Evolutionary conservation across 2,329 filamentous ascomycete genomes (phyloP).

Genomic region (Fusarium secorum): DNA sequence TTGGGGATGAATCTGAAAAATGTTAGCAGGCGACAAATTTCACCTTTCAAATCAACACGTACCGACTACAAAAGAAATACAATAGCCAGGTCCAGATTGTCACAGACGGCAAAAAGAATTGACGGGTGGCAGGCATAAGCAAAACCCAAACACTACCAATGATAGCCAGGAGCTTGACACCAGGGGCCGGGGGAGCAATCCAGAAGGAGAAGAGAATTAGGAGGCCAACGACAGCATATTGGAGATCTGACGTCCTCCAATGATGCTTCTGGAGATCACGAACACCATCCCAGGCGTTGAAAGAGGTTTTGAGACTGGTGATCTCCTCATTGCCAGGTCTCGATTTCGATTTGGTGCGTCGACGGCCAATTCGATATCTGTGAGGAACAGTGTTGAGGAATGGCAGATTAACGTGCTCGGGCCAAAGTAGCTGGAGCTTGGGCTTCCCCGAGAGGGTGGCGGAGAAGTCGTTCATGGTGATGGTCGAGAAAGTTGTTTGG

Average conservation of each 20-base stretch:
- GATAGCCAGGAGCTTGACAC: conserved; percentile 78
- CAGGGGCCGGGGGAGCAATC: conserved; percentile 81
- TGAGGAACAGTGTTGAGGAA: conserved; percentile 54
- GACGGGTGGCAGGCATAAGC: conserved; percentile 82
- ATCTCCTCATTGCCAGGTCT: conserved; percentile 65
- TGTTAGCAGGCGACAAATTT: neutral
- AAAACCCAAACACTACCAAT: conserved; percentile 73
- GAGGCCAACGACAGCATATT: conserved; percentile 79
- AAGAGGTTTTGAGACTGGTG: conserved; percentile 79
- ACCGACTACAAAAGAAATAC: conserved; percentile 94
- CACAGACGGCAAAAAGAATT: conserved; percentile 89
- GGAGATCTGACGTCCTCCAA: conserved; percentile 84
- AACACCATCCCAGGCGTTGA: conserved; percentile 80
- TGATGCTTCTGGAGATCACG: conserved; percentile 77
- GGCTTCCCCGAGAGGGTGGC: conserved; percentile 51
- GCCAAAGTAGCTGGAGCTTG: conserved; percentile 51
- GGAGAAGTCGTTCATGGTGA: conserved; percentile 51
- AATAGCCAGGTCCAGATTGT: conserved; percentile 87
- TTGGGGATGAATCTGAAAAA: conserved; percentile 80
- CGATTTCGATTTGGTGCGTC: conserved; percentile 51
- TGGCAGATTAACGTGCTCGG: conserved; percentile 52
- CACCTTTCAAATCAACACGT: conserved; percentile 50
- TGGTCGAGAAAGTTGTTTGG: conserved; percentile 12
- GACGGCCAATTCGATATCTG: conserved; percentile 51
- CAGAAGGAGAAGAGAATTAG: conserved; percentile 83